Evolutionary conservation across 352 stramenopile species (phyloP).

Genomic region (Thalassiosira sp.): DNA sequence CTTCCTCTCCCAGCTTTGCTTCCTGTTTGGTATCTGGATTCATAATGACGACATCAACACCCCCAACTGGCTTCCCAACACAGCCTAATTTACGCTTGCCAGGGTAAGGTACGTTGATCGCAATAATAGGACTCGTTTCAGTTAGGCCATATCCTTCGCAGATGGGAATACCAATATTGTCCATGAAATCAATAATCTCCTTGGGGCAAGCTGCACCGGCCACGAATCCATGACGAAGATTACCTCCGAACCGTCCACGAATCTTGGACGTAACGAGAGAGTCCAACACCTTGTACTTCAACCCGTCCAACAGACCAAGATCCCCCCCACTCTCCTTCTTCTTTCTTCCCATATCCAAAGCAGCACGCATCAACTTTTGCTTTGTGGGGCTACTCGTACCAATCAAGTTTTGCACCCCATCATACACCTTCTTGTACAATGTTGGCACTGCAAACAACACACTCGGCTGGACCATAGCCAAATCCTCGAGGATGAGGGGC

Average conservation of each 20-base stretch:
- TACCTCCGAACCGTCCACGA: constrained; percentile 62
- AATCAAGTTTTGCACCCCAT: constrained; percentile 71
- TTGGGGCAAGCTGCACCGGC: constrained; percentile 73
- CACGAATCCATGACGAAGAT: constrained; percentile 75
- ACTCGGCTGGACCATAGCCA: constrained; percentile 75
- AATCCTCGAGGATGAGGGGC: constrained; percentile 58
- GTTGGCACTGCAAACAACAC: constrained; percentile 80
- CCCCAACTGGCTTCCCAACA: constrained; percentile 66
- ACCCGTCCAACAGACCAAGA: constrained; percentile 52
- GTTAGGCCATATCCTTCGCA: constrained; percentile 75
- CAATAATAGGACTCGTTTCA: constrained; percentile 70
- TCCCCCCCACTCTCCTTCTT: constrained; percentile 33
- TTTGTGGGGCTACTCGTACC: constrained; percentile 44
- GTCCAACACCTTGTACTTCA: constrained; percentile 64
- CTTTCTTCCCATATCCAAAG: constrained; percentile 61
- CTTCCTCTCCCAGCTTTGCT: constrained; percentile 61
- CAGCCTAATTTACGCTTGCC: constrained; percentile 54
- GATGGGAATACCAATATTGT: constrained; percentile 79
- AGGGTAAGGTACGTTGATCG: constrained; percentile 47
- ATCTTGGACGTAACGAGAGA: constrained; percentile 73
- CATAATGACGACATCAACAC: constrained; percentile 65
- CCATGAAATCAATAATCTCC: constrained; percentile 71
- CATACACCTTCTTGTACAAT: constrained; percentile 83
- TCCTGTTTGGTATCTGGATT: constrained; percentile 52
- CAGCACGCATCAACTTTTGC: constrained; percentile 59